Base-by-base conservation (phyloP, 1,284 basidiomycete species). In the Cystobasidium sp. region DNA sequence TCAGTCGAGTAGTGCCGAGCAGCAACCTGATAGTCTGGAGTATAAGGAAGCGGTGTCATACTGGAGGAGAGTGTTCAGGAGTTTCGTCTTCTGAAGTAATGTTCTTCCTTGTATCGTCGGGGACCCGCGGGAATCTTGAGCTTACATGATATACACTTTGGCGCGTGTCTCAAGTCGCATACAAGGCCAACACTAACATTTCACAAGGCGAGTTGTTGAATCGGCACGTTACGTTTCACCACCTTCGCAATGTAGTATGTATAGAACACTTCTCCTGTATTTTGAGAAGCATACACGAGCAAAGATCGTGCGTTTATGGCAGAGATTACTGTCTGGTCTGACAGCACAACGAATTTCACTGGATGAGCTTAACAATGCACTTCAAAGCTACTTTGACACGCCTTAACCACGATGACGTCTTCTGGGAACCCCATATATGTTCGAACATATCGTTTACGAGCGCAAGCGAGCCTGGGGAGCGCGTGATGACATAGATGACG, bases 51-150 rank as follows among this genome's bases (percentile, higher is more conserved):
- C 69, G 16, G 69, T 72, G 20, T 62, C 58, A n/a, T 72, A 72
- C 22, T 72, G 69, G 69, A 52, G 69, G 18, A 41, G 69, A n/a
- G 62, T 72, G 5, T 41, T 72, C 14, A 51, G 62, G 16, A 72
- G 69, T 51, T 65, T 72, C 22, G 47, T 14, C 20, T 53, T 66
- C 9, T 66, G 18, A 43, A 18, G 39, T 43, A 22, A 12, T 1
- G 18, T 37, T 39, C 46, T 31, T 20, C 24, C 24, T 39, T 68
- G 31, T 31, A 31, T 31, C 31, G 5, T 31, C n/a, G 31, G 31
- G 31, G 31, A 31, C 31, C 31, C 31, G 31, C 31, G 31, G 31
- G 31, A 31, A 31, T 31, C 31, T 31, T 31, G 31, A 31, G 31
- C 31, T 31, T 31, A 31, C 31, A 31, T 5, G 31, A 31, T 5